Evolutionary conservation across 2,329 filamentous ascomycete species (phyloP).

Genomic region (Hortaea sp.): DNA sequence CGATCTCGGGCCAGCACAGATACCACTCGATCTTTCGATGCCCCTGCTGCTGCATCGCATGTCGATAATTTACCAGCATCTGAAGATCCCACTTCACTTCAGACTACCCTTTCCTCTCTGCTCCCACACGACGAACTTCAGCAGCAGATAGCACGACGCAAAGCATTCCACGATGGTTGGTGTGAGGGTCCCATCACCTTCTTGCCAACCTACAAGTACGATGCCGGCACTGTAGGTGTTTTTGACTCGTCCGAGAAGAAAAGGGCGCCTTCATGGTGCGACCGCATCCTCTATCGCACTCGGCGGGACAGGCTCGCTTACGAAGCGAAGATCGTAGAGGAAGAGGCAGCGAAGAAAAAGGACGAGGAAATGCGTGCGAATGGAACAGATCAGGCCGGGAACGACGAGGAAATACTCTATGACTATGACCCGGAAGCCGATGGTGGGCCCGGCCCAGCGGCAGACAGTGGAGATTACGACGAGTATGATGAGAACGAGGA

Average conservation of each 20-base stretch:
- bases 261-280: constrained; percentile 90
- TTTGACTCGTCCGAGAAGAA: constrained; percentile 96
- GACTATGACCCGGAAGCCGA: constrained; percentile 83
- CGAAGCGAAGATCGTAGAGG: constrained; percentile 53
- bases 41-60: constrained; percentile 5
- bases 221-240: constrained; percentile 79
- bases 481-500: constrained; percentile 44
- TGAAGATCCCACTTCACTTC: constrained; percentile 74
- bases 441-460: constrained; percentile 26
- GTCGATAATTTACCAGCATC: constrained; percentile 36
- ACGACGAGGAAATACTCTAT: constrained; percentile 77
- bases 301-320: constrained; percentile 58
- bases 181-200: constrained; percentile 80
- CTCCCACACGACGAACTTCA: constrained; percentile 82
- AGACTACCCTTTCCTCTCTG: constrained; percentile 78
- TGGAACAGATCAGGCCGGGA: constrained; percentile 61
- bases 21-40: constrained; percentile 4
- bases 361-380: constrained; percentile 79
- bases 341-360: constrained; percentile 55
- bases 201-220: constrained; percentile 94
- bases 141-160: constrained; percentile 62
- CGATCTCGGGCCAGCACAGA: constrained; percentile 7
- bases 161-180: constrained; percentile 86
- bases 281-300: constrained; percentile 81
- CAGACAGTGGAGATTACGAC: constrained; percentile 39